Conservation (phyloP, 306 rosid species). For the Sindora glabra region DNA sequence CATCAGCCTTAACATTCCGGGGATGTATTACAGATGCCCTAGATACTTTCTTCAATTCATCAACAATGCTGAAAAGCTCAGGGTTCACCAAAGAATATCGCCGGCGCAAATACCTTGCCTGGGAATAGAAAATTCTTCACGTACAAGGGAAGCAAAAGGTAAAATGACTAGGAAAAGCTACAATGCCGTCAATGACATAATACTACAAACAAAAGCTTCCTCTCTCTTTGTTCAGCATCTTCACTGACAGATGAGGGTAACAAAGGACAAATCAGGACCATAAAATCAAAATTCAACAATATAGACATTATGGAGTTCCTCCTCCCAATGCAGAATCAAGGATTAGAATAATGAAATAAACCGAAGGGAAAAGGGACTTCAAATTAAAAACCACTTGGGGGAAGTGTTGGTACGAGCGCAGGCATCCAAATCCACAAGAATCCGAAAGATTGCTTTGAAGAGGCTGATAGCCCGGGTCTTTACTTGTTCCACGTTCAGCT, state of each 20-base stretch:
- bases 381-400: constrained; percentile 56
- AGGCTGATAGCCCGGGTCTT: constrained; percentile 77
- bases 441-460: constrained; percentile 75
- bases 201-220: background rate
- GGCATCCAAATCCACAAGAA: constrained; percentile 73
- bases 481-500: constrained; percentile 69
- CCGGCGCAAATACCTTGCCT: constrained; percentile 81
- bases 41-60: constrained; percentile 79
- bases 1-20: constrained; percentile 73
- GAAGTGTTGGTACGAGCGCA: constrained; percentile 63
- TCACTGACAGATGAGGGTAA: background rate
- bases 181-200: background rate
- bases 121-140: background rate
- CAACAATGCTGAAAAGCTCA: constrained; percentile 92
- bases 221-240: background rate
- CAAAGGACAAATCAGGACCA: background rate
- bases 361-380: background rate
- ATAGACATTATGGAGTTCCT: too few species aligned
- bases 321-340: too few species aligned
- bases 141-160: background rate
- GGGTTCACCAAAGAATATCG: constrained; percentile 92
- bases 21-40: constrained; percentile 81
- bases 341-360: background rate
- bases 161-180: background rate
- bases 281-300: background rate